Percentiles rank a stretch among this genome's conserved stretches.
Conservation (phyloP, 495 filamentous ascomycete genomes). For the Penicillium roqueforti region DNA sequence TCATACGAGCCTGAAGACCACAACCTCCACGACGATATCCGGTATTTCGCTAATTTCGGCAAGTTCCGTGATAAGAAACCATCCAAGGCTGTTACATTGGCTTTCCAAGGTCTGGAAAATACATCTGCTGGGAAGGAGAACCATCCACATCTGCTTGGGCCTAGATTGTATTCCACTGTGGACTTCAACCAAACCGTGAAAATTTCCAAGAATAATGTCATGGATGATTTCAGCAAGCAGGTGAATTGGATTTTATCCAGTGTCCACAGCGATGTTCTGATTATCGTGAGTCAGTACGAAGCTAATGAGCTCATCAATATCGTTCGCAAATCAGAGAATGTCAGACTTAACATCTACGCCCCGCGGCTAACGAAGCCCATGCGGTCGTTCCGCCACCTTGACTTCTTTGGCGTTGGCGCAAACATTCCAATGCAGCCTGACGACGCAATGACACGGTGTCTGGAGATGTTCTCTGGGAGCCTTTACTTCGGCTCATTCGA, state of each 20-base stretch:
- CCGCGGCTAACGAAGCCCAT: conserved; percentile 44
- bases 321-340: conserved; percentile 26
- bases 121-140: background rate
- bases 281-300: conserved; percentile 59
- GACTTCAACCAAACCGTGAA: conserved; percentile 4
- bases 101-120: background rate
- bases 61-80: background rate
- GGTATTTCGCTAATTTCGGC: background rate
- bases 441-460: conserved; percentile 19
- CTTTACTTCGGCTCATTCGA: conserved; percentile 52
- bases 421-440: background rate
- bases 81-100: background rate
- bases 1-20: conserved; percentile 32
- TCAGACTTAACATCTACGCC: conserved; percentile 52
- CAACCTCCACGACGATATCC: conserved; percentile 28
- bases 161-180: background rate
- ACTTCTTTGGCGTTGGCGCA: conserved; percentile 24
- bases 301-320: conserved; percentile 45
- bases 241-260: conserved; percentile 56
- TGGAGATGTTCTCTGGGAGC: conserved; percentile 65
- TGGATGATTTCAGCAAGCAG: conserved; percentile 38
- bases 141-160: background rate
- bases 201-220: conserved; percentile 27
- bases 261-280: conserved; percentile 20
- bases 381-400: conserved; percentile 42